Percentiles rank a stretch among this genome's conserved stretches.
Evolutionary conservation across 148 eudicot genomes (phyloP).

Genomic region (Linanthus parryae): DNA sequence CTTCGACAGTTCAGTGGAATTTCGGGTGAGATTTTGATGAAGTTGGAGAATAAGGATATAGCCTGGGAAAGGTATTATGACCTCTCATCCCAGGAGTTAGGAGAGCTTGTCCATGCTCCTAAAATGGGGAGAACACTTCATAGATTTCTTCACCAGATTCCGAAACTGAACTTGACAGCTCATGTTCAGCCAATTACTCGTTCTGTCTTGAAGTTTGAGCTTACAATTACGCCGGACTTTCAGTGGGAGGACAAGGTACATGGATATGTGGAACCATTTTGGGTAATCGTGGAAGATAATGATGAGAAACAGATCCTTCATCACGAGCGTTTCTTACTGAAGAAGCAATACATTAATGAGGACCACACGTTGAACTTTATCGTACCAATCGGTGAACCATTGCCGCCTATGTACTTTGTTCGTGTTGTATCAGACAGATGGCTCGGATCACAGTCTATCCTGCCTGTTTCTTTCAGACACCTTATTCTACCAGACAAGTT

Average conservation of each 20-base stretch:
- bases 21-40: constrained; percentile 49
- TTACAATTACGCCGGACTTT: constrained; percentile 77
- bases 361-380: constrained; percentile 74
- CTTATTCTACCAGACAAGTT: constrained; percentile 75
- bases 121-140: constrained; percentile 83
- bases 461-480: constrained; percentile 86
- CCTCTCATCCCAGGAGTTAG: constrained; percentile 74
- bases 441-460: constrained; percentile 71
- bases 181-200: constrained; percentile 92
- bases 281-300: constrained; percentile 91
- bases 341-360: constrained; percentile 76
- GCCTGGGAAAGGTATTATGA: constrained; percentile 90
- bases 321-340: constrained; percentile 78
- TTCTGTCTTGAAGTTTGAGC: constrained; percentile 67
- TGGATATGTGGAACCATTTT: constrained; percentile 85
- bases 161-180: constrained; percentile 75
- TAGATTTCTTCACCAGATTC: constrained; percentile 76
- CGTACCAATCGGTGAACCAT: constrained; percentile 74
- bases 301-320: constrained; percentile 85
- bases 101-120: constrained; percentile 59
- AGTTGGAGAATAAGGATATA: constrained; percentile 78
- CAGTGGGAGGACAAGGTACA: constrained; percentile 86
- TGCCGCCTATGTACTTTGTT: constrained; percentile 85
- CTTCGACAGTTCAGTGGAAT: constrained; percentile 81
- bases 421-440: constrained; percentile 82